Base-by-base conservation (phyloP, 257 asterid species). In the Plantago elongata region DNA sequence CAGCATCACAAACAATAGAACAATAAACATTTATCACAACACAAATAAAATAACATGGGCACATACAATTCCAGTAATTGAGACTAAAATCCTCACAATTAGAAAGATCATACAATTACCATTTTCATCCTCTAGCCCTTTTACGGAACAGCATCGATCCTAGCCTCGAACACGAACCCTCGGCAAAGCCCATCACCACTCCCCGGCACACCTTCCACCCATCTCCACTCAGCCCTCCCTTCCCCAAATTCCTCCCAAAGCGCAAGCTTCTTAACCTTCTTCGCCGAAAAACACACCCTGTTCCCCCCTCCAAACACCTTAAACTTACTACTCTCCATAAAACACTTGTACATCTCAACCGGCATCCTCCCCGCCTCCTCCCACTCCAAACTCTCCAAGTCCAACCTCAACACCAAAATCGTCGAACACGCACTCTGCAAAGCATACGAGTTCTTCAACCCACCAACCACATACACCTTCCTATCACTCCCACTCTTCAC, bases 291-390 rank as follows among this genome's bases (percentile, higher is more conserved):
- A 54, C 99, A 89, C 42, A 89, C 87, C 75, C 82, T 79, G 55
- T 83, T 77, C 27, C 93, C 93, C 3, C 97, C 97, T 9, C 99
- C 99, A 75, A 89, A 89, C 52, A 89, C 99, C 90, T 92, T 92
- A 52, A 92, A 89, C 89, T 92, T 89, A 63, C 89, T 85, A 17
- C 96, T 86, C 77, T 92, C 97, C 64, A 74, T 78, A 67, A 92
- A 92, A 68, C 75, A 74, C 69, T 80, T 64, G 61, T 84, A 92
- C 96, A 89, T 89, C 59, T 89, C 96, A 27, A 75, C 50, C 0
- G 99, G 99, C 99, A 89, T 92, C 61, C 97, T 62, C 43, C 95
- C 94, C 0, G 93, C 99, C 69, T 92, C 97, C 58, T 92, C 97
- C 99, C 99, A 92, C 69, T 86, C 90, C 75, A 89, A 66, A 72